Conservation (phyloP, 2,329 filamentous ascomycete genomes). For the Colletotrichum sp. region DNA sequence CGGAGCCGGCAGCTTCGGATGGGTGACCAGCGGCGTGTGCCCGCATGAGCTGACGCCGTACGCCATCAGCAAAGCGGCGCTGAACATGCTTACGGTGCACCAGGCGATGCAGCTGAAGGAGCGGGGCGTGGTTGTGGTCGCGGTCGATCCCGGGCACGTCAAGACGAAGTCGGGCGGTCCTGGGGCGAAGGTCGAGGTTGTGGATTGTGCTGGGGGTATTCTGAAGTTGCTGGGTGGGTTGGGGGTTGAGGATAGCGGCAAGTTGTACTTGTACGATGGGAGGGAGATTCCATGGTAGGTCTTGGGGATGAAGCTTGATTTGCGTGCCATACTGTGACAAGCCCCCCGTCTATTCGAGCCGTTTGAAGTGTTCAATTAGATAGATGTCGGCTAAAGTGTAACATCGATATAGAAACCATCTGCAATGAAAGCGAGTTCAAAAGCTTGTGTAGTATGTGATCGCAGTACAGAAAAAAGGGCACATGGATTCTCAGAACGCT, state of each 20-base stretch:
- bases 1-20: conserved; percentile 36
- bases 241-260: neutral
- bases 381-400: neutral
- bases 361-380: neutral
- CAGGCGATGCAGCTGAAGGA: conserved; percentile 29
- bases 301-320: neutral
- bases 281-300: neutral
- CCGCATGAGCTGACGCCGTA: conserved; percentile 35
- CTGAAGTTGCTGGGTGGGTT: neutral
- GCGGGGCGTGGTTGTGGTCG: conserved; percentile 29
- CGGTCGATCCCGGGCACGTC: conserved; percentile 39
- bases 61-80: conserved; percentile 35
- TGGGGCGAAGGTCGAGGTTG: conserved; percentile 28
- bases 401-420: neutral
- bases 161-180: conserved; percentile 37
- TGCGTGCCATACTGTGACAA: neutral
- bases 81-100: conserved; percentile 42
- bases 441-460: neutral
- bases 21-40: conserved; percentile 25
- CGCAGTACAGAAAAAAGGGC: neutral
- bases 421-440: neutral
- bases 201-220: conserved; percentile 23
- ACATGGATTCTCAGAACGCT: neutral
- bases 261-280: neutral
- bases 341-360: neutral